These are phyloP conservation scores for Eutrema heterophyllum DNA, from an alignment of 345 rosid genomes.

Conservation along the genomic window DNA sequence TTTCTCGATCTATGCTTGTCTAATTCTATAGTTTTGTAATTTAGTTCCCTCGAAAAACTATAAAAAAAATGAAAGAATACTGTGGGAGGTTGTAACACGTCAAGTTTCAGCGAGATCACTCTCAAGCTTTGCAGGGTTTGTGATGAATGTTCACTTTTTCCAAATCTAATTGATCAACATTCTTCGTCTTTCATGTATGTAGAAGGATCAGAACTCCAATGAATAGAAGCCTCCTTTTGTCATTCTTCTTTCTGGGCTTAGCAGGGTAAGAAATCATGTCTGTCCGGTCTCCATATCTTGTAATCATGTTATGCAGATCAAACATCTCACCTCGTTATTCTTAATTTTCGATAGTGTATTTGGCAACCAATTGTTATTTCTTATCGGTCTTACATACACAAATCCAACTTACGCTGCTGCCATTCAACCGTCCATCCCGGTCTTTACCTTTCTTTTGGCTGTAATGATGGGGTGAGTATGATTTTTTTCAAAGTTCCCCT, in stretches of 20 bases:
- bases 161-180: background rate
- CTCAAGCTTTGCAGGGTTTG: background rate
- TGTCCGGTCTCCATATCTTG: background rate
- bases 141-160: background rate
- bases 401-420: conserved; percentile 99
- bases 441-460: conserved; percentile 89
- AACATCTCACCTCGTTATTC: conserved; percentile 9
- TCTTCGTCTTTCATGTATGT: conserved; percentile 29
- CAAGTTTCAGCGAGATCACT: background rate
- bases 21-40: background rate
- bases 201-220: conserved; percentile 76
- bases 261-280: conserved; percentile 55
- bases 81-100: background rate
- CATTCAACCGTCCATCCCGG: conserved; percentile 95
- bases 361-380: conserved; percentile 95
- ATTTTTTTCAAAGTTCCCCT: background rate
- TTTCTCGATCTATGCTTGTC: background rate
- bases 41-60: background rate
- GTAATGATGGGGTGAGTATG: conserved; percentile 81
- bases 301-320: conserved; percentile 5
- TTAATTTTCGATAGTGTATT: conserved; percentile 60
- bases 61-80: background rate
- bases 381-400: conserved; percentile 89
- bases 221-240: conserved; percentile 56
- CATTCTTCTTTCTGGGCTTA: conserved; percentile 87